Percentiles rank a stretch among this genome's conserved stretches.
Evolutionary conservation across 805 yeast species (phyloP).

Genomic region (Middelhovenomyces tepae): DNA sequence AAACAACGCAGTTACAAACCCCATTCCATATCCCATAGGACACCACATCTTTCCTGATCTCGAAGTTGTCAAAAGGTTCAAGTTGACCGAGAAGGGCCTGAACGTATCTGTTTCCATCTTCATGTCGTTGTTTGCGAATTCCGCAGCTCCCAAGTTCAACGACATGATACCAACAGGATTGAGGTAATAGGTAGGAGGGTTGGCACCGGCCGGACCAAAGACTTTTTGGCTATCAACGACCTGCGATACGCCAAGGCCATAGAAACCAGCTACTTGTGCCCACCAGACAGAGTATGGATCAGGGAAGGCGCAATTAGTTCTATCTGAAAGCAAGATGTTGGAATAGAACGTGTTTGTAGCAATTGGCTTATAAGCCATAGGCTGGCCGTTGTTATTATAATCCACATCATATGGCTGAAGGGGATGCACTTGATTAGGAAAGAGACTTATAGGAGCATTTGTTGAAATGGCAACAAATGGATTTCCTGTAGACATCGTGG

Average conservation of each 20-base stretch:
- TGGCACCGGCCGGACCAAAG: slow-evolving; percentile 47
- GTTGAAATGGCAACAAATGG: slow-evolving; percentile 12
- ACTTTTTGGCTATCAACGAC: slow-evolving; percentile 48
- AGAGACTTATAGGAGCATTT: background rate
- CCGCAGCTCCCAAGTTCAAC: slow-evolving; percentile 31
- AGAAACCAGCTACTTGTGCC: slow-evolving; percentile 36
- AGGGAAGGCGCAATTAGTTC: slow-evolving; percentile 48
- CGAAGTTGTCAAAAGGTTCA: slow-evolving; percentile 1
- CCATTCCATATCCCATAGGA: slow-evolving; percentile 55
- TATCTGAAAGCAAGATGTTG: slow-evolving; percentile 51
- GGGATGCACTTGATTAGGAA: slow-evolving; percentile 2
- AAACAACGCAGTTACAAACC: slow-evolving; percentile 44
- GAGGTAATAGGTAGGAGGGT: slow-evolving; percentile 30
- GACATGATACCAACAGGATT: slow-evolving; percentile 42
- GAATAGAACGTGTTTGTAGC: slow-evolving; percentile 70
- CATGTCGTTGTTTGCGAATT: slow-evolving; percentile 4
- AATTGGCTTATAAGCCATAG: no score
- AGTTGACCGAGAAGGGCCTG: slow-evolving; percentile 4
- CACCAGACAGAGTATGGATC: slow-evolving; percentile 73
- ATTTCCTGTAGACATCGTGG: no score
- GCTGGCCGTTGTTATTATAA: no score
- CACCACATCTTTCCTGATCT: slow-evolving; percentile 12
- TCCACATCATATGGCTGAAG: background rate
- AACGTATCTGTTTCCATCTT: slow-evolving; percentile 1
- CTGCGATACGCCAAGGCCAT: slow-evolving; percentile 60